Evolutionary conservation across 192 early-diverging fungal genomes (phyloP), one percentile per base, ranked within the genome.

Genomic region (Linnemannia schmuckeri): DNA sequence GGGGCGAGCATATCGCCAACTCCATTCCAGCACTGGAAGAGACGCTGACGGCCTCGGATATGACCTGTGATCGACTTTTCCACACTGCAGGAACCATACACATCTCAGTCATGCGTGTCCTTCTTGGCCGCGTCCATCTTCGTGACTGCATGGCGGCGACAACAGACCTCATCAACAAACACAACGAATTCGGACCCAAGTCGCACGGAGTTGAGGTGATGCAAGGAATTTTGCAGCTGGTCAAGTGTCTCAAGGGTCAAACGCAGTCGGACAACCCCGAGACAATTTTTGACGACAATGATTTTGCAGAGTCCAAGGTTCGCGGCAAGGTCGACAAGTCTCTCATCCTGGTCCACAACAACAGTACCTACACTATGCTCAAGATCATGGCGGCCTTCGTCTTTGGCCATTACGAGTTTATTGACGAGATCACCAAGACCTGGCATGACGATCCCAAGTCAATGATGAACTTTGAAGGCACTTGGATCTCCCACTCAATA

Each of bases 1-100:
- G 85, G 85, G 85, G 85, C 3, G 85, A 87, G 3, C 85, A 87
- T 72, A 33, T 87, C 49, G 79, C 85, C 17, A 87, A 87, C 69
- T 87, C 85, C 2, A 74, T 87, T 10, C 79, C 80, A 0, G 79
- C 85, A n/a, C 41, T 87, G 22, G 85, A 87, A 47, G 80, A 87
- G 57, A 81, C 76, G 1, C 61, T 87, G 22, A 73, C 68, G 33
- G 76, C 75, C 5, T 63, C 75, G 6, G 85, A 87, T 17, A 40
- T 87, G 69, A 44, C 76, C 2, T 81, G 79, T 12, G 80, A 81
- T 74, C 85, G 85, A 0, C 70, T 87, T 17, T 87, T 87, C 44
- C 85, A 87, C 37, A 78, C 76, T 4, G 85, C 79, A 6, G 79
- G 85, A 9, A 70, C 78, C 72, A 70, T 87, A 1, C 85, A 87